Evolutionary conservation across 805 yeast species (phyloP).

Genomic region (Starmerella apicola): DNA sequence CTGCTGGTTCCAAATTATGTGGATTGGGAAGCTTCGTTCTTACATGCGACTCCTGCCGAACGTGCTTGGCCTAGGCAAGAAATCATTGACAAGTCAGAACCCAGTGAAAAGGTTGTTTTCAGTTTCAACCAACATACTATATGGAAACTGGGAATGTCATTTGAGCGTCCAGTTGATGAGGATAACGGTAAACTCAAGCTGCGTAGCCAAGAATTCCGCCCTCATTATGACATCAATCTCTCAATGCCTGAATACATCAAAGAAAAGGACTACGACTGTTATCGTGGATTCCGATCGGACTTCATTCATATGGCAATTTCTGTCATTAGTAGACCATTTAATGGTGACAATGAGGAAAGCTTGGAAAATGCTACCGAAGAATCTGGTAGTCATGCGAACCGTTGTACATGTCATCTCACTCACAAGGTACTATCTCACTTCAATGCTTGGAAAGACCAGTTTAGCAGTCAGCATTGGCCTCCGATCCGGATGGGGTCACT

Average conservation of each 20-base stretch:
- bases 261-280: constrained; percentile 56
- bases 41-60: constrained; percentile 21
- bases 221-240: constrained; percentile 54
- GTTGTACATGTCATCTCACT: constrained; percentile 62
- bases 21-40: constrained; percentile 29
- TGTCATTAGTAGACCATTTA: constrained; percentile 23
- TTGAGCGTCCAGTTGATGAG: constrained; percentile 47
- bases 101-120: constrained; percentile 39
- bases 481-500: constrained; percentile 68
- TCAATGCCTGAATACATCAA: constrained; percentile 41
- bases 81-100: constrained; percentile 19
- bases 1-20: constrained; percentile 70
- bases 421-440: constrained; percentile 60
- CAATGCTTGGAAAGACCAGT: constrained; percentile 75
- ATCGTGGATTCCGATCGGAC: constrained; percentile 65
- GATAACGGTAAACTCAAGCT: constrained; percentile 17
- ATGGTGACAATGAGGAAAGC: constrained; percentile 1
- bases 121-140: constrained; percentile 52
- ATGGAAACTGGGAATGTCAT: constrained; percentile 68
- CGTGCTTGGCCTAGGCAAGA: constrained; percentile 23
- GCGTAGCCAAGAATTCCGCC: constrained; percentile 39
- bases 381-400: neutral
- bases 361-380: neutral
- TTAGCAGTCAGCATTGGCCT: constrained; percentile 63
- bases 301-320: constrained; percentile 62